Evolutionary conservation across 2,329 filamentous ascomycete genomes (phyloP).

Genomic region (Hypoxylon sp.): DNA sequence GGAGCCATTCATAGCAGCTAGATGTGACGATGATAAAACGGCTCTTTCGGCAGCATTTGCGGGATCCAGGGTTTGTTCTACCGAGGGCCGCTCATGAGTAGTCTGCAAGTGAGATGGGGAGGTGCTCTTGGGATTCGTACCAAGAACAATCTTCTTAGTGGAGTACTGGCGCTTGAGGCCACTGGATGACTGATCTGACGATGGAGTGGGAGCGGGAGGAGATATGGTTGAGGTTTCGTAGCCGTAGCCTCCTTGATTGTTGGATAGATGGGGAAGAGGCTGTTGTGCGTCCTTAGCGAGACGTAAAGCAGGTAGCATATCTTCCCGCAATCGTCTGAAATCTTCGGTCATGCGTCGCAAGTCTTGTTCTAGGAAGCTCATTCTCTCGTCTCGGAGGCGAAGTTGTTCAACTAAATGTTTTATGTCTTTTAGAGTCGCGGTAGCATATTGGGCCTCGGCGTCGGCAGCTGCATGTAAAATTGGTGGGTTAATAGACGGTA

Average conservation of each 20-base stretch:
- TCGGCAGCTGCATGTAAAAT: conserved; percentile 78
- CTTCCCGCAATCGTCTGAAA: conserved; percentile 89
- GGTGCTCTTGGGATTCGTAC: conserved; percentile 79
- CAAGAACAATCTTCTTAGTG: conserved; percentile 81
- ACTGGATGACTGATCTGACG: conserved; percentile 65
- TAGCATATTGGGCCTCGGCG: conserved; percentile 85
- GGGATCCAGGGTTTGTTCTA: conserved; percentile 77
- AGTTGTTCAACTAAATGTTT: conserved; percentile 91
- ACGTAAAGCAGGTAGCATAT: conserved; percentile 90
- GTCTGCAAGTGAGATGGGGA: conserved; percentile 82
- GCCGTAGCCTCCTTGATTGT: conserved; percentile 61
- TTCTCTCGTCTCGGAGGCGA: conserved; percentile 89
- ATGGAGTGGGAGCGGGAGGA: conserved; percentile 71
- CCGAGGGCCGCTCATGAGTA: conserved; percentile 75
- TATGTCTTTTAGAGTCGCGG: conserved; percentile 93
- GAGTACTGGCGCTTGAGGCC: conserved; percentile 80
- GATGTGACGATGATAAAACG: conserved; percentile 76
- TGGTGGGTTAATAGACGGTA: conserved; percentile 20
- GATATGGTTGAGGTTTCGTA: conserved; percentile 69
- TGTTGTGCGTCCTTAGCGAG: conserved; percentile 93
- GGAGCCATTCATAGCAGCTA: conserved; percentile 78
- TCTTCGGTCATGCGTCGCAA: conserved; percentile 88
- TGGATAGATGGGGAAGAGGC: conserved; percentile 76
- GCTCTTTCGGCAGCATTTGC: conserved; percentile 77
- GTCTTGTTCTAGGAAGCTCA: conserved; percentile 86